Conservation (phyloP, 2,329 filamentous ascomycete genomes). For the Scedosporium aurantiacum region DNA sequence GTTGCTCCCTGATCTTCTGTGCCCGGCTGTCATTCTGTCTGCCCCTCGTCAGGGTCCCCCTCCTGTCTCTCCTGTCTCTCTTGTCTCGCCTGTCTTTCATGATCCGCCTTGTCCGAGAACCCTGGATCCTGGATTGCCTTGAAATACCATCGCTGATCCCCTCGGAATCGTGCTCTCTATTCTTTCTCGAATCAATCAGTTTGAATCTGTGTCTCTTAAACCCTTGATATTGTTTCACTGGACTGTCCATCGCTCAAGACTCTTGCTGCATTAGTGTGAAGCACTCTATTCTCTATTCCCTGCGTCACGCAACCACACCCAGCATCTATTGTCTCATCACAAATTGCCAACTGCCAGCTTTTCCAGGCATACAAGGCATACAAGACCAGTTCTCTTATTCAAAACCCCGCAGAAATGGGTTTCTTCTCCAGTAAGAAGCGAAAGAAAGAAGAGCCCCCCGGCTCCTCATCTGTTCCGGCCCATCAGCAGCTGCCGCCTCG, state of each 20-base stretch:
- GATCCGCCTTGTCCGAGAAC: neutral
- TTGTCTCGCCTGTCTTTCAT: neutral
- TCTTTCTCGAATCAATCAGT: neutral
- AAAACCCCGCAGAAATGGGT: conserved; percentile 18
- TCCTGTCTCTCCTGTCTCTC: neutral
- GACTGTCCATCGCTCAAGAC: neutral
- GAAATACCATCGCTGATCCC: neutral
- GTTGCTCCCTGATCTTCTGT: neutral
- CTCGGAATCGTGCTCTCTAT: neutral
- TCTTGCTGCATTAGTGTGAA: neutral
- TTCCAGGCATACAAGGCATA: neutral
- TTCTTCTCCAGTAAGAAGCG: conserved; percentile 18
- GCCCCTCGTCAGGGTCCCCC: neutral
- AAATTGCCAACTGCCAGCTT: neutral
- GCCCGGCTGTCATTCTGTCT: neutral
- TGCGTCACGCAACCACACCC: neutral
- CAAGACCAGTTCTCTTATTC: neutral
- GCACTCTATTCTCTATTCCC: neutral
- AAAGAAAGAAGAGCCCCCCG: conserved; percentile 13
- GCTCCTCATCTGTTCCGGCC: conserved; percentile 11
- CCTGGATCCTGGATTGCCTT: neutral
- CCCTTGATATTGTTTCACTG: neutral
- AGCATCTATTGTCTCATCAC: neutral
- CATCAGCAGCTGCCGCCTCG: conserved; percentile 3
- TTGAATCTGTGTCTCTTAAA: neutral